Evolutionary conservation across 139 green algal species (phyloP).

Genomic region (Coelastrella sp.): DNA sequence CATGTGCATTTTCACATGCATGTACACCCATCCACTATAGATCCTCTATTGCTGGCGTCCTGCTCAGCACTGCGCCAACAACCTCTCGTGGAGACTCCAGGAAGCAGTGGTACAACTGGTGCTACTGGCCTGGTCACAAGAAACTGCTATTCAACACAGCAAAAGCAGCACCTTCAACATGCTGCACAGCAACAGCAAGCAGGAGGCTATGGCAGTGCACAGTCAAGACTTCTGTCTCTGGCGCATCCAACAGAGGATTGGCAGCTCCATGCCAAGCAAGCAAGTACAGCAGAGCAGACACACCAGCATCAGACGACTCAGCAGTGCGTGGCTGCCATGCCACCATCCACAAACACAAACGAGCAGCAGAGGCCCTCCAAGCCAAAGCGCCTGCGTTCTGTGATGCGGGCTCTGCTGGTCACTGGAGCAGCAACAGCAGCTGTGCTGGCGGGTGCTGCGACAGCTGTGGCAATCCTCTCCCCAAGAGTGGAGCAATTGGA

Average conservation of each 20-base stretch:
- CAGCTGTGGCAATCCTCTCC: background rate
- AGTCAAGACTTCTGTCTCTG: background rate
- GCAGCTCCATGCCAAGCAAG: background rate
- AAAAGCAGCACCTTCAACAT: background rate
- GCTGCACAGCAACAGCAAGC: background rate
- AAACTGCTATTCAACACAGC: background rate
- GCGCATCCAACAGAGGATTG: background rate
- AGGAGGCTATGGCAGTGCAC: background rate
- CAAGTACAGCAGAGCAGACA: background rate
- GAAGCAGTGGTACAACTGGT: background rate
- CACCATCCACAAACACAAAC: background rate
- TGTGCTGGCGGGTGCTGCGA: slow-evolving; percentile 16
- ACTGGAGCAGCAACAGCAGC: slow-evolving; percentile 7
- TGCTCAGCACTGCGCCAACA: background rate
- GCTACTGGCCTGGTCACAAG: background rate
- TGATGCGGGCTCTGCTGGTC: slow-evolving; percentile 5
- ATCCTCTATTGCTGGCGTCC: background rate
- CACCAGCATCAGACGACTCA: background rate
- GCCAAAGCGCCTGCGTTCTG: background rate
- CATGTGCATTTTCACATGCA: slow-evolving; percentile 40
- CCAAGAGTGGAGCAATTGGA: slow-evolving; percentile 41
- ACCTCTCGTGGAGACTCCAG: background rate
- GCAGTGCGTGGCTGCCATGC: background rate
- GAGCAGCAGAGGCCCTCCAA: slow-evolving; percentile 21
- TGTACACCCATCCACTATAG: slow-evolving; percentile 3